Conservation (phyloP, 495 filamentous ascomycete species). For the Tuber microsphaerosporum region DNA sequence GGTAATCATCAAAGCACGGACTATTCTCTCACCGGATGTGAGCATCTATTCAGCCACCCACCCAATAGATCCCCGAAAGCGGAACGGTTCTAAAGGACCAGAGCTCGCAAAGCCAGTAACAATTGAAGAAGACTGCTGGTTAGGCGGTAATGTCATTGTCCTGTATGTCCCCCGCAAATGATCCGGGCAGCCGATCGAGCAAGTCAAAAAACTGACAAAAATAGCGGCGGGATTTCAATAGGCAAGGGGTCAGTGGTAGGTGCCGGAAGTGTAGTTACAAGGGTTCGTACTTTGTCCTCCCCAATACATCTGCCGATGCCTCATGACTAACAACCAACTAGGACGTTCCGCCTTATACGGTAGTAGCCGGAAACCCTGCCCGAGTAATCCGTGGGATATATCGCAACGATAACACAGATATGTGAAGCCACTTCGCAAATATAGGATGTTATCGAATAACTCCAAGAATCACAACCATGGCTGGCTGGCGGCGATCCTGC, state of each 20-base stretch:
- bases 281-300: slow-evolving; percentile 50
- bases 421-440: not conserved
- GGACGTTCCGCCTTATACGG: slow-evolving; percentile 57
- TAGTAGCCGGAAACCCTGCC: slow-evolving; percentile 60
- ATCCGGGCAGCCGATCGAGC: slow-evolving; percentile 30
- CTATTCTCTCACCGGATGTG: slow-evolving; percentile 78
- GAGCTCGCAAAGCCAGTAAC: slow-evolving; percentile 64
- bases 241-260: slow-evolving; percentile 73
- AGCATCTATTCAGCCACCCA: slow-evolving; percentile 73
- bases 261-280: slow-evolving; percentile 81
- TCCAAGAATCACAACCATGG: not conserved
- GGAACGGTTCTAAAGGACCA: slow-evolving; percentile 66
- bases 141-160: slow-evolving; percentile 79
- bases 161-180: slow-evolving; percentile 51
- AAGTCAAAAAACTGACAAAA: not conserved
- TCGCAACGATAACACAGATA: slow-evolving; percentile 18
- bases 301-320: not conserved
- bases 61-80: slow-evolving; percentile 65
- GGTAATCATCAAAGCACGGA: slow-evolving; percentile 68
- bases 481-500: not conserved
- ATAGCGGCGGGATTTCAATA: slow-evolving; percentile 61
- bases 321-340: slow-evolving; percentile 31
- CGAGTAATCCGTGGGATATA: slow-evolving; percentile 53
- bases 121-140: slow-evolving; percentile 85
- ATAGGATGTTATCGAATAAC: not conserved